phyloP scores from a whole-genome alignment of 805 yeast species.

The Yarrowia deformans region DNA sequence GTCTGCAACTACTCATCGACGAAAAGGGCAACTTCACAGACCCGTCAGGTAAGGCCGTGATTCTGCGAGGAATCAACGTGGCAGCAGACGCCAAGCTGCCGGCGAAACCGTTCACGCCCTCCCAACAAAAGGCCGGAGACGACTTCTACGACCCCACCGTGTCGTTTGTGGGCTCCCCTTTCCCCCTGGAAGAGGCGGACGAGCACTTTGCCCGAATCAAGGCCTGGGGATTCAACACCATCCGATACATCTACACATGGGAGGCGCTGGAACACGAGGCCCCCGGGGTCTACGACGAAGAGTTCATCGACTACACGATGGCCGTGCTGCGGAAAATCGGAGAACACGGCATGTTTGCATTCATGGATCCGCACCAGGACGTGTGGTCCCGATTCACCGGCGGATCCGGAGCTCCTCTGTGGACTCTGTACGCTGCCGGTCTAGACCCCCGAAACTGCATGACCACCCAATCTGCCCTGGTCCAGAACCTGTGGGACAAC shows the following conservation, averaged over 20 bases:
- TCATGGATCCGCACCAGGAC: constrained; percentile 91
- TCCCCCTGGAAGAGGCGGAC: constrained; percentile 74
- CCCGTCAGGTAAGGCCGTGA: constrained; percentile 62
- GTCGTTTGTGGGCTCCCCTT: constrained; percentile 85
- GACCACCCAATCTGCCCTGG: constrained; percentile 74
- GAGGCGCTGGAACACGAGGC: constrained; percentile 91
- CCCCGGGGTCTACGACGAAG: constrained; percentile 82
- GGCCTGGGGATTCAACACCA: constrained; percentile 80
- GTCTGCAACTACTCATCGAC: constrained; percentile 39
- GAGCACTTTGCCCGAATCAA: constrained; percentile 73
- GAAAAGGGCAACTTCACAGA: constrained; percentile 65
- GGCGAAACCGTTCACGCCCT: constrained; percentile 54
- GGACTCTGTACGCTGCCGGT: constrained; percentile 93
- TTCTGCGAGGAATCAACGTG: constrained; percentile 79
- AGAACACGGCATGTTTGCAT: constrained; percentile 72
- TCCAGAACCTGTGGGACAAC: constrained; percentile 64
- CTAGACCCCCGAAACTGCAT: constrained; percentile 74
- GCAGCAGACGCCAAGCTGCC: constrained; percentile 82
- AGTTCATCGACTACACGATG: constrained; percentile 73
- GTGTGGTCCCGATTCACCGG: constrained; percentile 91
- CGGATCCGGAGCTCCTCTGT: constrained; percentile 92
- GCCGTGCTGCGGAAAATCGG: constrained; percentile 65
- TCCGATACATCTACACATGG: constrained; percentile 85
- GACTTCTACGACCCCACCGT: constrained; percentile 74
- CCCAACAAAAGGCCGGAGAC: constrained; percentile 47